Conservation (phyloP, 2,329 filamentous ascomycete species). For the Rutstroemia sp. region DNA sequence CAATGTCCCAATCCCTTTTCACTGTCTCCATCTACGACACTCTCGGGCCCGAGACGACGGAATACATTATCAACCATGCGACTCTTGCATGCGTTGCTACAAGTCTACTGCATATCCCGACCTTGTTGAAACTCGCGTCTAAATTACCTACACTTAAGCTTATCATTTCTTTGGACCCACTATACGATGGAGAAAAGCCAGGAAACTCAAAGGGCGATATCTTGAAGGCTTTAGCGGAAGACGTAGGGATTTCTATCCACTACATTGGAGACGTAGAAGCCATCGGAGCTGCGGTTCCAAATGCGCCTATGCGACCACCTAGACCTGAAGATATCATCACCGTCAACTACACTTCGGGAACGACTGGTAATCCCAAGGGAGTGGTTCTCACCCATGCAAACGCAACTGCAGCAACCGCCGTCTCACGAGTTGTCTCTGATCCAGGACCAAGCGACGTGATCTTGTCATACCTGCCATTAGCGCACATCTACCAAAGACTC, state of each 20-base stretch:
- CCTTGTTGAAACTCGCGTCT: slow-evolving; percentile 71
- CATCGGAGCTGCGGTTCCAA: slow-evolving; percentile 63
- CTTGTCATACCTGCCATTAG: slow-evolving; percentile 85
- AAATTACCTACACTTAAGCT: slow-evolving; percentile 74
- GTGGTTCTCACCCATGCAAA: slow-evolving; percentile 77
- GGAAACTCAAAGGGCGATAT: slow-evolving; percentile 75
- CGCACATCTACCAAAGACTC: slow-evolving; percentile 88
- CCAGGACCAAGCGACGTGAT: slow-evolving; percentile 50
- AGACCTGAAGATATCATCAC: slow-evolving; percentile 71
- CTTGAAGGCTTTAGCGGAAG: slow-evolving; percentile 65
- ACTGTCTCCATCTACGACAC: slow-evolving; percentile 96
- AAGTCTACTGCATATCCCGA: slow-evolving; percentile 73
- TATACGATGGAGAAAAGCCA: slow-evolving; percentile 70
- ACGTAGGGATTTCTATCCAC: slow-evolving; percentile 70
- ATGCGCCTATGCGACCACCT: slow-evolving; percentile 60
- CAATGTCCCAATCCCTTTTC: slow-evolving; percentile 79
- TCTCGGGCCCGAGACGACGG: slow-evolving; percentile 80
- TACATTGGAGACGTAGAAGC: slow-evolving; percentile 76
- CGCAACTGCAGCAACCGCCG: slow-evolving; percentile 65
- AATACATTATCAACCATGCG: slow-evolving; percentile 94
- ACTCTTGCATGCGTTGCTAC: slow-evolving; percentile 68
- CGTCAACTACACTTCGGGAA: slow-evolving; percentile 86
- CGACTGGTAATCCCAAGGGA: slow-evolving; percentile 75
- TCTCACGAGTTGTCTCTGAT: slow-evolving; percentile 47
- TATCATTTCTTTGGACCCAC: slow-evolving; percentile 77